Percentiles rank a stretch among this genome's conserved stretches.
Conservation (phyloP, 202 grass and related monocot species). For the Carex arenaria region DNA sequence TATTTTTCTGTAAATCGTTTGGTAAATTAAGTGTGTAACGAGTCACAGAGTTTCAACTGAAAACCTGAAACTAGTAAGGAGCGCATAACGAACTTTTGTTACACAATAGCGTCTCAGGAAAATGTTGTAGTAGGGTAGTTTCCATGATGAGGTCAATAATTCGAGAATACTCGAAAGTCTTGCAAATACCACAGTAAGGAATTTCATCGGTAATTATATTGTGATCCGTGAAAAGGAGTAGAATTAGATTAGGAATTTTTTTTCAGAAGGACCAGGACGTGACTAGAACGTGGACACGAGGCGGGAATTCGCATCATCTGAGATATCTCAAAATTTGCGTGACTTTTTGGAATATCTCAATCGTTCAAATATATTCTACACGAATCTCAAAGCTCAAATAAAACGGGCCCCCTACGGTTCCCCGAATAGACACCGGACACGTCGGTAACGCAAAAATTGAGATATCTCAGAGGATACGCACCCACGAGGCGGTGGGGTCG, state of each 20-base stretch:
- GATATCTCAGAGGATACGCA: no score
- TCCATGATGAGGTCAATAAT: slow-evolving; percentile 11
- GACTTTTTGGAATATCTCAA: no score
- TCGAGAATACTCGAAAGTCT: background rate
- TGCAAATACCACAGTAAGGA: background rate
- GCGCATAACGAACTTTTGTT: background rate
- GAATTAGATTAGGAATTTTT: background rate
- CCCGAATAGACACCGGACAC: no score
- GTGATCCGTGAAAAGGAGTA: slow-evolving; percentile 3
- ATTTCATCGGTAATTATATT: background rate
- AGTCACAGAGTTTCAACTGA: background rate
- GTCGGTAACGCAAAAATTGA: no score
- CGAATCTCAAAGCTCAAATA: no score
- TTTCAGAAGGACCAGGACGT: background rate
- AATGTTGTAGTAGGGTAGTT: background rate
- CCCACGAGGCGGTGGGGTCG: no score
- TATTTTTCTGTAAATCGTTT: background rate
- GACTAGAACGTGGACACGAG: background rate
- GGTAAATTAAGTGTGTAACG: background rate
- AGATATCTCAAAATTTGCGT: no score
- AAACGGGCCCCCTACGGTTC: no score
- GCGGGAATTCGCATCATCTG: no score
- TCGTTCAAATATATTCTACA: no score
- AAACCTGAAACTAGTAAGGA: background rate
- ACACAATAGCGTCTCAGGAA: background rate